phyloP scores from a whole-genome alignment of 176 grass and related monocot genomes.

The Oryza rufipogon region DNA sequence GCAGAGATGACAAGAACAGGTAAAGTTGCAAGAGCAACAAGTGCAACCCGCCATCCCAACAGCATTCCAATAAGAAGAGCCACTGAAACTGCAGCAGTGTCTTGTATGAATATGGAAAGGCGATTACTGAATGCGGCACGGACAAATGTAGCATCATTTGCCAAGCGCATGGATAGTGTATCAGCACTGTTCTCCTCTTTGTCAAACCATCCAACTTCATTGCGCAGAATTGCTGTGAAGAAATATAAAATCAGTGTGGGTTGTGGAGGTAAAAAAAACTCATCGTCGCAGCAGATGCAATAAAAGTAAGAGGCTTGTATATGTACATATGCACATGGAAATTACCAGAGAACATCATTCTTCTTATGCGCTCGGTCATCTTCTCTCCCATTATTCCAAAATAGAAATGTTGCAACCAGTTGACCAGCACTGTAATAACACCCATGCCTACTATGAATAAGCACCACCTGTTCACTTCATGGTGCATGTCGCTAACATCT shows the following conservation, averaged over 20 bases:
- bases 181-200: conserved; percentile 98
- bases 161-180: conserved; percentile 88
- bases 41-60: conserved; percentile 86
- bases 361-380: conserved; percentile 98
- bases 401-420: conserved; percentile 99
- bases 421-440: conserved; percentile 90
- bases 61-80: conserved; percentile 96
- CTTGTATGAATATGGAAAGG: conserved; percentile 99
- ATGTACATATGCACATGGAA: conserved; percentile 24
- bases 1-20: conserved; percentile 92
- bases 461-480: conserved; percentile 98
- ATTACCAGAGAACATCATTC: conserved; percentile 99
- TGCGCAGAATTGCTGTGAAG: conserved; percentile 82
- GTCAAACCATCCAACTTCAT: conserved; percentile 99
- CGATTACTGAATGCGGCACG: conserved; percentile 97
- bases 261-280: conserved; percentile 14
- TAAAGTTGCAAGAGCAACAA: conserved; percentile 92
- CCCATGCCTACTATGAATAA: conserved; percentile 98
- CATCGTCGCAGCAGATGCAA: conserved; percentile 32
- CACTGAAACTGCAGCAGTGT: conserved; percentile 82
- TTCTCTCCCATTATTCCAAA: conserved; percentile 99
- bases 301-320: conserved; percentile 8
- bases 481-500: conserved; percentile 59
- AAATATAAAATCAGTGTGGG: conserved; percentile 40
- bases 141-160: conserved; percentile 99